Percentiles rank a stretch among this genome's conserved stretches.
Conservation (phyloP, 306 rosid species). For the Aeschynomene evenia region DNA sequence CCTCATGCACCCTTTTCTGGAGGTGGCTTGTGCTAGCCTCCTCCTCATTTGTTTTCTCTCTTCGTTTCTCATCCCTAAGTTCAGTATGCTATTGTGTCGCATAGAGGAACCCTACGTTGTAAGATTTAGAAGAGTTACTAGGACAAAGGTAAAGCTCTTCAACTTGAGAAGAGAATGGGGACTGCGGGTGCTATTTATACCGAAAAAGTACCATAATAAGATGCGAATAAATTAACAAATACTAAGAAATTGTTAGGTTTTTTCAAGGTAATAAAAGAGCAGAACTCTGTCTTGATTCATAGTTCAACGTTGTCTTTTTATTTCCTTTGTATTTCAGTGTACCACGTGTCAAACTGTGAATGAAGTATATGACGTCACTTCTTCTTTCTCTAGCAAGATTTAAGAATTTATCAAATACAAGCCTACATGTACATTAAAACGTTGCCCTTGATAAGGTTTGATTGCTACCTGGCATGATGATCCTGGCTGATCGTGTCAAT, state of each 20-base stretch:
- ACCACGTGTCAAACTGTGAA: too few species aligned
- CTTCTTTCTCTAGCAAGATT: background rate
- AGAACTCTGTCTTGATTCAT: too few species aligned
- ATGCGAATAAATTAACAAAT: background rate
- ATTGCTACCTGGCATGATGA: conserved; percentile 71
- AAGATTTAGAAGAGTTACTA: background rate
- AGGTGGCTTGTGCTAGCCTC: conserved; percentile 59
- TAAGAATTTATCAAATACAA: background rate
- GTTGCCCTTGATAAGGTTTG: conserved; percentile 49
- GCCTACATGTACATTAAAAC: conserved; percentile 44
- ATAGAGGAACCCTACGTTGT: background rate
- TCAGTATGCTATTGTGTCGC: conserved; percentile 2
- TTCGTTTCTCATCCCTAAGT: conserved; percentile 27
- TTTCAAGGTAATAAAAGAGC: too few species aligned
- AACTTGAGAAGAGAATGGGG: background rate
- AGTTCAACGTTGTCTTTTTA: too few species aligned
- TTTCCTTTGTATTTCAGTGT: too few species aligned
- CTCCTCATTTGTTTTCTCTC: conserved; percentile 40
- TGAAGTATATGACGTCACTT: background rate
- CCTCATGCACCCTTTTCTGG: conserved; percentile 90
- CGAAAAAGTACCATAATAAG: background rate
- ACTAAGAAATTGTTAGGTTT: too few species aligned
- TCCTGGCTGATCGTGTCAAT: conserved; percentile 67
- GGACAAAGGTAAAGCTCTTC: background rate
- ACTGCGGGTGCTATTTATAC: conserved; percentile 40